These are phyloP conservation scores for Neocatenulostroma microsporum DNA, from an alignment of 2,329 filamentous ascomycete species.

Conservation along the genomic window DNA sequence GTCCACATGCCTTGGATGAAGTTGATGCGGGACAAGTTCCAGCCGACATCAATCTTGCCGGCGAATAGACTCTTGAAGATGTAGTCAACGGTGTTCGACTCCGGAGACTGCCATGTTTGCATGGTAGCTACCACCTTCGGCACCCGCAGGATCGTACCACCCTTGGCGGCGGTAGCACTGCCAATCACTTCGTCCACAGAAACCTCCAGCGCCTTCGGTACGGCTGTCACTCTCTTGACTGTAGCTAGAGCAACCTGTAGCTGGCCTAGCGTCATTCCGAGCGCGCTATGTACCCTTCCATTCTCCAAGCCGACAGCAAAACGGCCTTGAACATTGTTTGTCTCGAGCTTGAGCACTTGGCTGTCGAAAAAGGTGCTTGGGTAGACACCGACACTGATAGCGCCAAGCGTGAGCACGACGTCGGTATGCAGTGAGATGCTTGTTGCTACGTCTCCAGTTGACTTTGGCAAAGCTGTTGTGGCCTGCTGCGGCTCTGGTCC, in stretches of 20 bases:
- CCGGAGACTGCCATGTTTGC: conserved; percentile 87
- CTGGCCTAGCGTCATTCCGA: conserved; percentile 86
- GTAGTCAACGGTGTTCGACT: conserved; percentile 79
- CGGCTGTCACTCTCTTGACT: conserved; percentile 46
- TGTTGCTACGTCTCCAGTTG: conserved; percentile 22
- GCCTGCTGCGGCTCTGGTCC: no score
- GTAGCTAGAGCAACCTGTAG: conserved; percentile 79
- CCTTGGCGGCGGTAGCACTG: conserved; percentile 70
- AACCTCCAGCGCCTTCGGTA: conserved; percentile 61
- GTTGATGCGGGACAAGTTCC: conserved; percentile 96
- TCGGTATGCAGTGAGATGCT: conserved; percentile 80
- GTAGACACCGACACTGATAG: conserved; percentile 81
- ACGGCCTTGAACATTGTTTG: conserved; percentile 76
- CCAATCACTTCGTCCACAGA: conserved; percentile 81
- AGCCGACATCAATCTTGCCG: conserved; percentile 96
- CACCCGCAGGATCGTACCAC: conserved; percentile 91
- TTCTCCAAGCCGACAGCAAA: conserved; percentile 69
- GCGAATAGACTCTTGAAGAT: conserved; percentile 92
- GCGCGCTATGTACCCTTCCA: conserved; percentile 71
- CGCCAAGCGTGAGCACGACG: conserved; percentile 80
- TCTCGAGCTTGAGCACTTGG: conserved; percentile 90
- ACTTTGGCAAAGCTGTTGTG: neutral
- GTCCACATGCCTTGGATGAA: conserved; percentile 96
- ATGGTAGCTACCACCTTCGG: conserved; percentile 85
- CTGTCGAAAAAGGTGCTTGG: conserved; percentile 87